Evolutionary conservation across 805 yeast genomes (phyloP), one percentile per base, ranked within the genome.

Genomic region (Candida yuanshanica): DNA sequence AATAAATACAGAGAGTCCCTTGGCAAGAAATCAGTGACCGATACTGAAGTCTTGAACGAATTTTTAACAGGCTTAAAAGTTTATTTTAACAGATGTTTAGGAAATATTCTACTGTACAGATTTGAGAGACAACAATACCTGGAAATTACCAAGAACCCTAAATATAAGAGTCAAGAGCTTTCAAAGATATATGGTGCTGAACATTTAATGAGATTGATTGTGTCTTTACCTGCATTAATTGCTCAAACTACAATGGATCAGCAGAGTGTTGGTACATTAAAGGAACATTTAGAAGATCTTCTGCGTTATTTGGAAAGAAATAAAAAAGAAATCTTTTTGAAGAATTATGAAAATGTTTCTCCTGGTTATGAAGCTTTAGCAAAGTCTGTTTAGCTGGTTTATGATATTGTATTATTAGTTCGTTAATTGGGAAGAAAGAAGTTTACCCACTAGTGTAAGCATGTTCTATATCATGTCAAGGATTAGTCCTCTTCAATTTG

Each of bases 211-310:
- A 69, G 99, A 48, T 63, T 91, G 42, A 68, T 89, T 48, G 82
- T 86, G 13, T 69, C 85, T 1, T 63, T 93, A 34, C 98, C 99
- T 0, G 93, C 88, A 10, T 64, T 89, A n/a, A 72, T 90, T 40
- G 74, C 87, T 1, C 81, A 80, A 47, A 79, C 95, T 1, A 65
- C 79, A 8, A 84, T 89, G 89, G 96, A 89, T 52, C 69, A 74
- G n/a, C 81, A 79, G 43, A 78, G 89, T 40, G 64, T 83, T 5
- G 68, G 66, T 7, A 72, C 73, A 14, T 60, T 87, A 44, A 69
- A 77, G 44, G 66, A 63, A 9, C 77, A 80, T 44, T 52, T 81
- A 43, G 82, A 75, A 41, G 71, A 63, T 21, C 63, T 87, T 14
- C 58, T 83, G 45, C 58, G 59, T 40, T 86, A 64, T 60, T 50